Evolutionary conservation across 2,329 filamentous ascomycete species (phyloP).

Genomic region (Colletotrichum viniferum): DNA sequence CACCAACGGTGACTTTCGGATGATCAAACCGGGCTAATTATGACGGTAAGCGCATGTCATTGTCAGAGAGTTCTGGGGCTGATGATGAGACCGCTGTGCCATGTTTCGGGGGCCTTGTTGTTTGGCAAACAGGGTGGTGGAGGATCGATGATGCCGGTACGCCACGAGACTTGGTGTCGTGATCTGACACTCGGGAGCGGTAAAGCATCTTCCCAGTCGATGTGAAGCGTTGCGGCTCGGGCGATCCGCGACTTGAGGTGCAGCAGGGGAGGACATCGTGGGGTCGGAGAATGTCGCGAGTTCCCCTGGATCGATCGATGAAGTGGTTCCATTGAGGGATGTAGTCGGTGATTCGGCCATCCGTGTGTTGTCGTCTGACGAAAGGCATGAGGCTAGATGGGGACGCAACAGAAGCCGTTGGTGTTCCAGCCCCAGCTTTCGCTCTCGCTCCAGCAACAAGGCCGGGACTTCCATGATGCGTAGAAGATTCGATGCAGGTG

Average conservation of each 20-base stretch:
- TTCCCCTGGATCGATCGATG: neutral
- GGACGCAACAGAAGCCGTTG: neutral
- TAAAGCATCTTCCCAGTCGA: neutral
- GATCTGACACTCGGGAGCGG: neutral
- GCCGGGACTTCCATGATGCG: neutral
- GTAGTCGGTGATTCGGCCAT: neutral
- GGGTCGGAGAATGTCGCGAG: neutral
- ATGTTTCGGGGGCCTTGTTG: constrained; percentile 1
- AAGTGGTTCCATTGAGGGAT: neutral
- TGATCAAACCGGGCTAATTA: neutral
- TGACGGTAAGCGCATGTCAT: neutral
- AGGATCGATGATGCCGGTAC: neutral
- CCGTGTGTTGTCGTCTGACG: neutral
- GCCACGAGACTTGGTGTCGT: neutral
- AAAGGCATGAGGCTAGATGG: neutral
- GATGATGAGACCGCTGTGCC: neutral
- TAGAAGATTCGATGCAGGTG: neutral
- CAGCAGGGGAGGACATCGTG: neutral
- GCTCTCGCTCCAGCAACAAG: neutral
- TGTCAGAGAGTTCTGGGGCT: neutral
- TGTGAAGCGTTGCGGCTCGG: neutral
- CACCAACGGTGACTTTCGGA: neutral
- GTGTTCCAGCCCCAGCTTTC: neutral
- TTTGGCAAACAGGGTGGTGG: neutral
- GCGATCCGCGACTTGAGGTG: neutral